Evolutionary conservation across 2,329 filamentous ascomycete species (phyloP), one percentile per base, ranked within the genome.

Genomic region (Pseudopithomyces chartarum): DNA sequence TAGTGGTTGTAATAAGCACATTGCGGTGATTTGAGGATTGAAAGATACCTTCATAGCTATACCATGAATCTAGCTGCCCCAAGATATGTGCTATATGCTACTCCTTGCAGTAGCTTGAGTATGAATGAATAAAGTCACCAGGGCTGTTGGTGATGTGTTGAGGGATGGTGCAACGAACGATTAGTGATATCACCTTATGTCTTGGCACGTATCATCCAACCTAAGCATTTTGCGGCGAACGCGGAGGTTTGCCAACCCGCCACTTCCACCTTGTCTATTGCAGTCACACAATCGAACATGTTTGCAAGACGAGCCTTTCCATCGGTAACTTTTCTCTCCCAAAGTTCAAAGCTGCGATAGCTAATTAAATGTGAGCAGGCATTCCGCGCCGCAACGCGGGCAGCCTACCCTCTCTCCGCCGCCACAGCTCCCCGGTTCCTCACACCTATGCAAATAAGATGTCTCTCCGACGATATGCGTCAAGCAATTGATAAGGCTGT

Each of bases 401-500:
- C 67, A 59, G 65, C 59, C 56, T 73, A 68, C 58, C 60, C 64
- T 50, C 52, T 63, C 67, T 72, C 68, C 63, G 66, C 69, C 73
- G 70, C 75, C 59, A 71, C 77, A 67, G 71, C 75, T 20, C 67
- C 74, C 52, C 79, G 78, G 63, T 80, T 81, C 72, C 65, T 76
- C 58, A 77, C 79, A 55, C 73, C 78, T 8, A 73, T 79, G 52
- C 78, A 81, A 64, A 78, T 84, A 57, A 89, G 92, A 55, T 84
- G 91, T 39, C 85, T 99, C 46, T 97, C 94, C 32, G 85, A 88
- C 66, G 85, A 92, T 72, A 95, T 91, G 11, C 87, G 85, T 60
- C 79, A 86, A 38, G 92, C 93, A 23, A 99, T 99, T 69, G 91
- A 97, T 77, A 91, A 92, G 76, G 94, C 94, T 32, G 89, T 99